Evolutionary conservation across 768 basidiomycete species (phyloP).

Genomic region (Gloeostereum incarnatum): DNA sequence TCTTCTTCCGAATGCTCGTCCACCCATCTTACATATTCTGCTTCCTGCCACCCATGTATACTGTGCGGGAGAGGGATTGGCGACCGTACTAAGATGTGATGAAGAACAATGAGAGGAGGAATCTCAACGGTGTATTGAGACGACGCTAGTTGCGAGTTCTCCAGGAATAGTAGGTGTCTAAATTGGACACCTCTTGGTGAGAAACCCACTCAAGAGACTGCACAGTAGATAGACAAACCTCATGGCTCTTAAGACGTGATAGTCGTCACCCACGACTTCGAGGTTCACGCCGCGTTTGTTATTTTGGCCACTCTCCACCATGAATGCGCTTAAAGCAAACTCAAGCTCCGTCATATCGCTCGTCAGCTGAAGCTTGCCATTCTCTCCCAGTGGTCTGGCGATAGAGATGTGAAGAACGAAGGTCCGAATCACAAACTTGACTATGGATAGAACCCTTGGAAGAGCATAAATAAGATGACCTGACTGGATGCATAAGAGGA

Average conservation of each 20-base stretch:
- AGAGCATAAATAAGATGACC: background rate
- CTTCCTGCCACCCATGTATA: constrained; percentile 89
- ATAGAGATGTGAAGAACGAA: constrained; percentile 96
- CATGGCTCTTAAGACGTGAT: constrained; percentile 77
- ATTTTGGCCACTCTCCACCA: constrained; percentile 40
- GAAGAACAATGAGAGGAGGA: constrained; percentile 82
- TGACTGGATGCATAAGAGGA: constrained; percentile 20
- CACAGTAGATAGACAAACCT: constrained; percentile 38
- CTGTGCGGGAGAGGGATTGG: constrained; percentile 81
- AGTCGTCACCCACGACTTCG: constrained; percentile 79
- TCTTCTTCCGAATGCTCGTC: constrained; percentile 84
- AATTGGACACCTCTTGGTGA: constrained; percentile 7
- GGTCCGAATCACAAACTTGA: constrained; percentile 70
- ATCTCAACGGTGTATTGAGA: constrained; percentile 64
- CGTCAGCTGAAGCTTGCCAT: constrained; percentile 88
- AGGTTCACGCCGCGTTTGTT: constrained; percentile 57
- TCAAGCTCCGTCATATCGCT: constrained; percentile 97
- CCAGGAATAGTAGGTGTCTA: constrained; percentile 86
- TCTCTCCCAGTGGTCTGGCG: constrained; percentile 83
- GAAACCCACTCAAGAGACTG: background rate
- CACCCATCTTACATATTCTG: constrained; percentile 95
- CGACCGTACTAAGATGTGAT: constrained; percentile 87
- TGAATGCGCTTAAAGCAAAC: constrained; percentile 80
- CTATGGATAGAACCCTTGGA: constrained; percentile 53
- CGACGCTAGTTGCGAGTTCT: constrained; percentile 60